A percentile compares a stretch with the other conserved stretches of the same genome.
Conservation (phyloP, 2,329 filamentous ascomycete species). For the Ploettnerulaceae sp. region DNA sequence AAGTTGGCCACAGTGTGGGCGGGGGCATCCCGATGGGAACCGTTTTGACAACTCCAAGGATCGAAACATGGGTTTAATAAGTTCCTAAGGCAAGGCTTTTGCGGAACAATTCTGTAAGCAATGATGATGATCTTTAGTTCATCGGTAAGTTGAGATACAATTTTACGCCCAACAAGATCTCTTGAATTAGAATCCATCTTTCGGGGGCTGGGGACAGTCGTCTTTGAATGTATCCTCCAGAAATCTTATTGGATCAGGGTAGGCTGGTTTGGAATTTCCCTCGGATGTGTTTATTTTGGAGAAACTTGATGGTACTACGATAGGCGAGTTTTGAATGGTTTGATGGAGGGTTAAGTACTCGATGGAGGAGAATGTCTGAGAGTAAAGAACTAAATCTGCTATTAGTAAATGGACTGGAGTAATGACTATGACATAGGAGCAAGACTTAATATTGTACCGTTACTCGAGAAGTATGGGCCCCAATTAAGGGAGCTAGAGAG, state of each 20-base stretch:
- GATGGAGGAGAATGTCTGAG: too few species aligned
- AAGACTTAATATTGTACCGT: too few species aligned
- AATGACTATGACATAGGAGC: not conserved
- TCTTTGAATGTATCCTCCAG: not conserved
- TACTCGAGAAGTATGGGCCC: too few species aligned
- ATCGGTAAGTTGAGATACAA: not conserved
- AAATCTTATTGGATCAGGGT: too few species aligned
- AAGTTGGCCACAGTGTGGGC: not conserved
- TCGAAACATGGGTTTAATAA: conserved; percentile 4
- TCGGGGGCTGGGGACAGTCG: conserved; percentile 3
- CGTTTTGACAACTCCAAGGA: conserved; percentile 6
- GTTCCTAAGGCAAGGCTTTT: conserved; percentile 3
- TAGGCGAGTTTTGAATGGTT: too few species aligned
- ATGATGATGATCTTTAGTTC: conserved; percentile 6
- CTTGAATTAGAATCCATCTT: not conserved
- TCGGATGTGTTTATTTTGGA: too few species aligned
- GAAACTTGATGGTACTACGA: too few species aligned
- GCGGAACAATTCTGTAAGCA: not conserved
- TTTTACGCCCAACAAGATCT: too few species aligned
- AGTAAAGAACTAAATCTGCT: too few species aligned
- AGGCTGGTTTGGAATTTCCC: too few species aligned
- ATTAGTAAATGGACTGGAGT: not conserved
- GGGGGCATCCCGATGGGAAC: not conserved
- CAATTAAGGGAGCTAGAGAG: not conserved
- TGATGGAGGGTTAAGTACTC: too few species aligned